Conservation (phyloP, 352 stramenopile genomes). For the Pythium brassicae region DNA sequence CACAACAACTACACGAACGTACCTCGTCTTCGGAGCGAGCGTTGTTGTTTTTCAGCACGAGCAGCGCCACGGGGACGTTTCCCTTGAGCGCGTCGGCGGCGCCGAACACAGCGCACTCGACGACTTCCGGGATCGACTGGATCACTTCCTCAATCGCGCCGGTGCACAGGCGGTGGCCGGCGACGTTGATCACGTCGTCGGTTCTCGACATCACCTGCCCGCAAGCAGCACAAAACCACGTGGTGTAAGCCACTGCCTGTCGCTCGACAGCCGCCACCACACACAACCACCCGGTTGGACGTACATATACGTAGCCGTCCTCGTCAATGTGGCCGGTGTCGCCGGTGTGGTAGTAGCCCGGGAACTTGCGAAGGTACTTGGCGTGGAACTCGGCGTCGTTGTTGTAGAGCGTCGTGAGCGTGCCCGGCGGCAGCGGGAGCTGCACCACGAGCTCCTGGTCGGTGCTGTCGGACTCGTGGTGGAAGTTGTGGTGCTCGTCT, state of each 20-base stretch:
- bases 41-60: conserved; percentile 28
- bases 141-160: conserved; percentile 89
- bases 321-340: conserved; percentile 87
- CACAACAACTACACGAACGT: not conserved
- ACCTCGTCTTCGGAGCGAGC: conserved; percentile 19
- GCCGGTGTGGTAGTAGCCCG: conserved; percentile 88
- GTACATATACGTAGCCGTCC: conserved; percentile 86
- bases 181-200: conserved; percentile 91
- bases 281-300: conserved; percentile 7
- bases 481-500: conserved; percentile 37
- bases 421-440: conserved; percentile 75
- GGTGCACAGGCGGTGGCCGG: conserved; percentile 83
- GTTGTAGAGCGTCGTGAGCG: conserved; percentile 82
- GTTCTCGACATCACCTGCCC: conserved; percentile 84
- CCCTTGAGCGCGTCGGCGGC: conserved; percentile 22
- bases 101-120: conserved; percentile 78
- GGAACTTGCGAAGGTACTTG: conserved; percentile 81
- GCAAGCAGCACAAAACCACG: not conserved
- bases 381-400: conserved; percentile 76
- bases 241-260: not conserved
- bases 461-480: conserved; percentile 50
- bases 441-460: conserved; percentile 74
- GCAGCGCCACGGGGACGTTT: conserved; percentile 24
- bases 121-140: conserved; percentile 73
- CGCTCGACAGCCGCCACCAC: not conserved